Evolutionary conservation across 192 early-diverging fungal genomes (phyloP).

Genomic region (Backusella psychrophila): DNA sequence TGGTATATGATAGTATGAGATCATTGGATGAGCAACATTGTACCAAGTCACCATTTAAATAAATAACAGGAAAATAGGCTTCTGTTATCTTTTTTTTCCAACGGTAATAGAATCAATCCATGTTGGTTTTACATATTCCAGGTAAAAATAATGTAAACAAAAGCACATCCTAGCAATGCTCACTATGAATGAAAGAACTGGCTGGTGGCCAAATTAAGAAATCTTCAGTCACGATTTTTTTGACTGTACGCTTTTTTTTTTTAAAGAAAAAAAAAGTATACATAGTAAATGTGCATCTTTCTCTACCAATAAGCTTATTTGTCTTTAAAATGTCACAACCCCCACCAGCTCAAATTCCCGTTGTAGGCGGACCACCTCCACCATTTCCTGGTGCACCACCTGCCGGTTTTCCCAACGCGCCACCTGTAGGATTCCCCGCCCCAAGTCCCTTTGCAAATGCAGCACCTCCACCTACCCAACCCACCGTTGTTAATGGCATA

Average conservation of each 20-base stretch:
- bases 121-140: too few relatives aligned
- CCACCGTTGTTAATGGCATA: constrained; percentile 17
- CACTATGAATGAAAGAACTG: too few relatives aligned
- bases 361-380: constrained; percentile 10
- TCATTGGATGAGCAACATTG: too few relatives aligned
- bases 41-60: too few relatives aligned
- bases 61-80: too few relatives aligned
- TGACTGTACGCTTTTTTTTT: not conserved
- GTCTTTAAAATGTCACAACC: not conserved
- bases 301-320: not conserved
- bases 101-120: too few relatives aligned
- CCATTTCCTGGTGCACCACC: not conserved
- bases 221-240: not conserved
- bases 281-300: not conserved
- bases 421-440: constrained; percentile 5
- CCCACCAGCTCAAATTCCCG: not conserved
- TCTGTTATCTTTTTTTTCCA: too few relatives aligned
- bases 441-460: not conserved
- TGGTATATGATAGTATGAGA: too few relatives aligned
- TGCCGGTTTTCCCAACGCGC: constrained; percentile 7
- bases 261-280: not conserved
- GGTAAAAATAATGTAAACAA: too few relatives aligned
- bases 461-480: not conserved
- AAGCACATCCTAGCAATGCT: too few relatives aligned
- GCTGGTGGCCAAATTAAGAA: too few relatives aligned